Percentiles rank a stretch among this genome's conserved stretches.
Evolutionary conservation across 345 rosid genomes (phyloP).

Genomic region (Salix brachista): DNA sequence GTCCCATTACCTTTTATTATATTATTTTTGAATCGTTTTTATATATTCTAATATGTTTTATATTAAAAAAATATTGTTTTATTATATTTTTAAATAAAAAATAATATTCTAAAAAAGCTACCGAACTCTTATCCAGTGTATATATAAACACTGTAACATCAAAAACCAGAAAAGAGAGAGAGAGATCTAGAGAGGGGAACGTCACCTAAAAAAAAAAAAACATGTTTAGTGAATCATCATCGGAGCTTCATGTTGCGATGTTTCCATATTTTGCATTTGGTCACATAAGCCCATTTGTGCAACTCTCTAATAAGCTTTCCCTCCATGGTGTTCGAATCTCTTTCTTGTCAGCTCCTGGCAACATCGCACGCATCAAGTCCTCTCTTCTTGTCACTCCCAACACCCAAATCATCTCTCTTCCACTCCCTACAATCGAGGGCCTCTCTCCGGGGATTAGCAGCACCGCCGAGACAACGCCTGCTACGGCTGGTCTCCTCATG

Average conservation of each 20-base stretch:
- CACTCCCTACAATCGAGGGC: slow-evolving; percentile 21
- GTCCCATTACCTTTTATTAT: too few species aligned
- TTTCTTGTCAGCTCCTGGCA: slow-evolving; percentile 27
- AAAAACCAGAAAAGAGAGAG: too few species aligned
- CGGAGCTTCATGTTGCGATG: slow-evolving; percentile 21
- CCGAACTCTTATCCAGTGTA: too few species aligned
- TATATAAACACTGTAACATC: too few species aligned
- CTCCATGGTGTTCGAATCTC: slow-evolving; percentile 21
- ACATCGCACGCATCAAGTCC: slow-evolving; percentile 17
- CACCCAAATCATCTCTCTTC: slow-evolving; percentile 21
- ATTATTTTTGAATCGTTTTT: too few species aligned
- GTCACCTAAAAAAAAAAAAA: neutral
- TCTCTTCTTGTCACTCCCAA: slow-evolving; percentile 12
- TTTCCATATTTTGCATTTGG: slow-evolving; percentile 34
- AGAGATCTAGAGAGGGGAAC: neutral
- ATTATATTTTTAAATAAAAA: too few species aligned
- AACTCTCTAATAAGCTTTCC: slow-evolving; percentile 33
- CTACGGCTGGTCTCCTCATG: slow-evolving; percentile 23
- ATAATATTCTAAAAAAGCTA: too few species aligned
- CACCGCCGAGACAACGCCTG: slow-evolving; percentile 30
- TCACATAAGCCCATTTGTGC: slow-evolving; percentile 34
- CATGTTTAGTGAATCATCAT: neutral
- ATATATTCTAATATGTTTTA: too few species aligned
- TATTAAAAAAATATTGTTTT: too few species aligned
- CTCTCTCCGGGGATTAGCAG: slow-evolving; percentile 26